phyloP scores from a whole-genome alignment of 305 asterid genomes.

The Fraxinus baroniana region DNA sequence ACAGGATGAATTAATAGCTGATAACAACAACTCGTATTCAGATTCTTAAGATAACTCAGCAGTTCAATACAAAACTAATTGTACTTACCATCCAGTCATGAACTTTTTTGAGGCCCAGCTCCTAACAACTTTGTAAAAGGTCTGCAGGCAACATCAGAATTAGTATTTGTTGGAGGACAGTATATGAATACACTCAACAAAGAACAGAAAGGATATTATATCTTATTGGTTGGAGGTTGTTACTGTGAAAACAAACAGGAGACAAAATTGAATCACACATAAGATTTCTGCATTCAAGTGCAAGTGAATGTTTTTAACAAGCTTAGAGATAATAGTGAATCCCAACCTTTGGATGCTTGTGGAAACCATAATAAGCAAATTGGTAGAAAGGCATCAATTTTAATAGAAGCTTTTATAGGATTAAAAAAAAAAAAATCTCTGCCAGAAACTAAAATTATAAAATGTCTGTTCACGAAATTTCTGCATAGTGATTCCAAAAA shows the following conservation, averaged over 20 bases:
- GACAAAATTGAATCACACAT: not conserved
- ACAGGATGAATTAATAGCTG: not conserved
- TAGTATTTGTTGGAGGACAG: not conserved
- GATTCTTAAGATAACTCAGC: too few species aligned
- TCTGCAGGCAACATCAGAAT: not conserved
- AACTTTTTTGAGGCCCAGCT: conserved; percentile 10
- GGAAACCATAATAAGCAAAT: not conserved
- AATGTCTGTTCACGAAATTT: not conserved
- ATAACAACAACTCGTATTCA: too few species aligned
- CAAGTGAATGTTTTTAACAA: not conserved
- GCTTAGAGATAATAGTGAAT: not conserved
- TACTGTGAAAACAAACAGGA: not conserved
- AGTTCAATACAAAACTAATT: too few species aligned
- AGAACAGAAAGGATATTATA: too few species aligned
- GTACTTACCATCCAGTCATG: conserved; percentile 12
- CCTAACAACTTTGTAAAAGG: conserved; percentile 11
- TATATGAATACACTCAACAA: not conserved
- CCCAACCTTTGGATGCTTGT: not conserved
- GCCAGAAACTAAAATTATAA: not conserved
- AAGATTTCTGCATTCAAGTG: not conserved
- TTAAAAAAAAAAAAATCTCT: not conserved
- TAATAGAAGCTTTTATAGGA: not conserved
- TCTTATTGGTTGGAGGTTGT: not conserved
- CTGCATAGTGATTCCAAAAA: not conserved
- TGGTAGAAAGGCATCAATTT: not conserved